Evolutionary conservation across 2,329 filamentous ascomycete genomes (phyloP).

Genomic region (Ophiocordyceps camponoti-floridani): DNA sequence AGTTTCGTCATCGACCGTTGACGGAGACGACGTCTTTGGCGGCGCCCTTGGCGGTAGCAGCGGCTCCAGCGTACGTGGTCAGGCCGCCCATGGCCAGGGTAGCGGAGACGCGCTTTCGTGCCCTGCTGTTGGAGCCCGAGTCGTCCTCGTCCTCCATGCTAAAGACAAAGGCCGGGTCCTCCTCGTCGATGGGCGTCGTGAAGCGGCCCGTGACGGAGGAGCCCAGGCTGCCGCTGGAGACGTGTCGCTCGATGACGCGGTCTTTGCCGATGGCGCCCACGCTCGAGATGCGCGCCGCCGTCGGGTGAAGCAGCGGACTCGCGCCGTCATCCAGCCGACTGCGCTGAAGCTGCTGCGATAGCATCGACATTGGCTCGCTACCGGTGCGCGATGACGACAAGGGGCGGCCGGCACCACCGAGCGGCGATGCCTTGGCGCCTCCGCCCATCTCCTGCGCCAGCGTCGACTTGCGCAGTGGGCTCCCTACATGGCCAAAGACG

Average conservation of each 20-base stretch:
- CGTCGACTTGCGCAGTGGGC: slow-evolving; percentile 44
- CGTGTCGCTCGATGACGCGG: slow-evolving; percentile 34
- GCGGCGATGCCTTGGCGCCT: slow-evolving; percentile 10
- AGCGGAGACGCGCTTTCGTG: slow-evolving; percentile 30
- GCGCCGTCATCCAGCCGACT: slow-evolving; percentile 33
- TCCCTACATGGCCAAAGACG: slow-evolving; percentile 49
- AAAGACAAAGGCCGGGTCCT: slow-evolving; percentile 46
- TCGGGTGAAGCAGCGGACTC: slow-evolving; percentile 33
- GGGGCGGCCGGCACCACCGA: slow-evolving; percentile 4
- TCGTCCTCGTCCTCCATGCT: slow-evolving; percentile 47
- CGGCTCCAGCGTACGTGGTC: slow-evolving; percentile 22
- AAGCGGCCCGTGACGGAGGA: slow-evolving; percentile 37
- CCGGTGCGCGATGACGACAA: slow-evolving; percentile 20
- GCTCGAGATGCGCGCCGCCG: slow-evolving; percentile 22
- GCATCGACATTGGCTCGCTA: slow-evolving; percentile 36
- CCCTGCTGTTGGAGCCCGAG: slow-evolving; percentile 22
- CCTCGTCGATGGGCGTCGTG: slow-evolving; percentile 47
- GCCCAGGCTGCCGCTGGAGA: slow-evolving; percentile 40
- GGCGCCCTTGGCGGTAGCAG: slow-evolving; percentile 9
- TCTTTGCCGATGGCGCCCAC: slow-evolving; percentile 22
- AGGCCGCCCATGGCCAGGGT: slow-evolving; percentile 20
- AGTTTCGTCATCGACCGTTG: slow-evolving; percentile 11
- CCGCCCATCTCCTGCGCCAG: slow-evolving; percentile 34
- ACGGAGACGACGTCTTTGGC: slow-evolving; percentile 13
- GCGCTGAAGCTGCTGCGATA: slow-evolving; percentile 44